Percentiles rank a stretch among this genome's conserved stretches.
phyloP scores from a whole-genome alignment of 1,139 yeast species.

The Scheffersomyces lignicola region DNA sequence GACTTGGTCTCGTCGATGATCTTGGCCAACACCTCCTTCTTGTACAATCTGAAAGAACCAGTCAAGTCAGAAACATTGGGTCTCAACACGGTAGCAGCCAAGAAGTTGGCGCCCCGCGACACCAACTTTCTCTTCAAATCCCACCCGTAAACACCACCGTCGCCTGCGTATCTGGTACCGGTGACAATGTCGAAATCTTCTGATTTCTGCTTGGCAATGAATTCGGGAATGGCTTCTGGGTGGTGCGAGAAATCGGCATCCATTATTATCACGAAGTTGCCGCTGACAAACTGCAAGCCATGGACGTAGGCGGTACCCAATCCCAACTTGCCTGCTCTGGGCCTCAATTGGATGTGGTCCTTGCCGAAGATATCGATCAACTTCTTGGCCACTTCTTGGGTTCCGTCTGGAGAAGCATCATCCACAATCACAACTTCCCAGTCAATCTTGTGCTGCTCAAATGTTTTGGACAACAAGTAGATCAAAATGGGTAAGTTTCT shows the following conservation, averaged over 20 bases:
- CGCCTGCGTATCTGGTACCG: slow-evolving; percentile 81
- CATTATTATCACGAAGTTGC: slow-evolving; percentile 79
- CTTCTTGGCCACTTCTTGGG: slow-evolving; percentile 71
- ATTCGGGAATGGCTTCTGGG: slow-evolving; percentile 78
- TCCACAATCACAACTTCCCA: slow-evolving; percentile 85
- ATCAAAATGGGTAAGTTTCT: slow-evolving; percentile 69
- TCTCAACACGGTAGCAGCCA: slow-evolving; percentile 70
- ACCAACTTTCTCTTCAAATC: slow-evolving; percentile 79
- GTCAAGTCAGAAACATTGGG: slow-evolving; percentile 78
- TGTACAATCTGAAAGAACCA: slow-evolving; percentile 77
- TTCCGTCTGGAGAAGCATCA: slow-evolving; percentile 82
- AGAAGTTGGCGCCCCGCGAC: slow-evolving; percentile 78
- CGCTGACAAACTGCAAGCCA: slow-evolving; percentile 71
- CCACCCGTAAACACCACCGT: slow-evolving; percentile 88
- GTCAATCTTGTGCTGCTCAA: slow-evolving; percentile 55
- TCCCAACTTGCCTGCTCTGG: slow-evolving; percentile 80
- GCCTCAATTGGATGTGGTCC: slow-evolving; percentile 64
- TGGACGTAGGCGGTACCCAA: slow-evolving; percentile 83
- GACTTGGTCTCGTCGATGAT: slow-evolving; percentile 71
- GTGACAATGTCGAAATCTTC: slow-evolving; percentile 74
- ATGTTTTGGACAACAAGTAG: slow-evolving; percentile 72
- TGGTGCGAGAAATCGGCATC: slow-evolving; percentile 86
- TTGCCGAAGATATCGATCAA: slow-evolving; percentile 62
- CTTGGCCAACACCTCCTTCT: slow-evolving; percentile 65
- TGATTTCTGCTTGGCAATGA: slow-evolving; percentile 66